Conservation (phyloP, 768 basidiomycete species). For the Daedaleopsis sinensis region DNA sequence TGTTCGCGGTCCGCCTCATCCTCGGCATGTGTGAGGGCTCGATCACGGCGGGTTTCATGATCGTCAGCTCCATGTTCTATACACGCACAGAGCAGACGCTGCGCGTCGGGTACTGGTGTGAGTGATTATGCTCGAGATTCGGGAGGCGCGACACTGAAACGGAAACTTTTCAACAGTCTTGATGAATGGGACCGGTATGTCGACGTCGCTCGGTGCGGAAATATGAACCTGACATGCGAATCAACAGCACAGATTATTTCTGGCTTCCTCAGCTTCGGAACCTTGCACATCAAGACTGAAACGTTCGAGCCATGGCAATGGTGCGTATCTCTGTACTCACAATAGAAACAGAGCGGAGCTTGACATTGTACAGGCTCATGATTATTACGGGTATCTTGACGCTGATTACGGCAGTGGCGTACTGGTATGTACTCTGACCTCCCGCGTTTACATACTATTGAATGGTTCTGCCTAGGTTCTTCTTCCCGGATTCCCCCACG, state of each 20-base stretch:
- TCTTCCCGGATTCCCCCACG: slow-evolving; percentile 77
- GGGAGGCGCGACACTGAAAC: neutral
- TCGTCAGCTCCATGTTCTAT: slow-evolving; percentile 80
- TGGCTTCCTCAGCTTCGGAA: slow-evolving; percentile 70
- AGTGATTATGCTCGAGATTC: slow-evolving; percentile 28
- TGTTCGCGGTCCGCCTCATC: slow-evolving; percentile 65
- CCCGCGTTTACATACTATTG: no score
- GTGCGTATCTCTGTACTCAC: slow-evolving; percentile 29
- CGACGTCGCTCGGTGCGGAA: neutral
- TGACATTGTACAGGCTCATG: slow-evolving; percentile 53
- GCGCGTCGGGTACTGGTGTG: slow-evolving; percentile 79
- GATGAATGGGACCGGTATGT: slow-evolving; percentile 72
- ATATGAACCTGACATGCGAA: neutral
- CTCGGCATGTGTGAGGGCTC: slow-evolving; percentile 74
- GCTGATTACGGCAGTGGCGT: slow-evolving; percentile 49
- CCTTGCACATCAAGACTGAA: slow-evolving; percentile 58
- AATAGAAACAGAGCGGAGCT: neutral
- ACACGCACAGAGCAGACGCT: slow-evolving; percentile 70
- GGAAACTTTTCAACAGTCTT: slow-evolving; percentile 45
- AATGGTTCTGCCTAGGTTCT: slow-evolving; percentile 46
- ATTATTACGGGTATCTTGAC: slow-evolving; percentile 68
- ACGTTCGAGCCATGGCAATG: slow-evolving; percentile 77
- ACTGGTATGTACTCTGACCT: slow-evolving; percentile 43
- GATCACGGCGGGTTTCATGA: slow-evolving; percentile 77
- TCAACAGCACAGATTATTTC: slow-evolving; percentile 65